phyloP scores from a whole-genome alignment of 768 basidiomycete genomes.

The Lentinula boryana region DNA sequence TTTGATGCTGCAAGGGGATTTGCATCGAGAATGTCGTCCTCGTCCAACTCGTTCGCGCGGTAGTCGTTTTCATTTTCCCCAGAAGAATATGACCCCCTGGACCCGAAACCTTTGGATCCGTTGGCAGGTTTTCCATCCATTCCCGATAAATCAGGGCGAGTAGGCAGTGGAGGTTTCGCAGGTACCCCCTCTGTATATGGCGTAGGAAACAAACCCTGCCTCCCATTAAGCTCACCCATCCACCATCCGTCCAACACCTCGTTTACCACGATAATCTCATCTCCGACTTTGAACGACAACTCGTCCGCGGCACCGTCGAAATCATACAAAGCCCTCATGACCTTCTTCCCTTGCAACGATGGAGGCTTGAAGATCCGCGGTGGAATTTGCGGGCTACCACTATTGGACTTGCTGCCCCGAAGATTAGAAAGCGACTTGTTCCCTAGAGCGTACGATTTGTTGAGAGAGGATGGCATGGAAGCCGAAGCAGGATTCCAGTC shows the following conservation, averaged over 20 bases:
- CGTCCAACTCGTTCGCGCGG: slow-evolving; percentile 31
- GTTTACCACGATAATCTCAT: slow-evolving; percentile 67
- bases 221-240: slow-evolving; percentile 72
- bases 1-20: slow-evolving; percentile 33
- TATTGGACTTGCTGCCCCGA: slow-evolving; percentile 18
- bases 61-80: slow-evolving; percentile 17
- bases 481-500: slow-evolving; percentile 13
- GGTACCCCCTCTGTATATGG: slow-evolving; percentile 58
- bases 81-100: slow-evolving; percentile 18
- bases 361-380: slow-evolving; percentile 44
- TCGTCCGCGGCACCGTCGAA: slow-evolving; percentile 76
- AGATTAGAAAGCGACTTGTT: slow-evolving; percentile 22
- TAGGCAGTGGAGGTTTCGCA: slow-evolving; percentile 23
- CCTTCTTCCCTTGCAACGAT: slow-evolving; percentile 42
- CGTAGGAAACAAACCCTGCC: slow-evolving; percentile 76
- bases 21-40: slow-evolving; percentile 43
- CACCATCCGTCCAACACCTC: slow-evolving; percentile 91
- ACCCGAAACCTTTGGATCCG: slow-evolving; percentile 11
- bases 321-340: slow-evolving; percentile 69
- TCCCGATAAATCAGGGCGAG: slow-evolving; percentile 15
- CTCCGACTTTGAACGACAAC: slow-evolving; percentile 66
- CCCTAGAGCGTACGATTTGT: slow-evolving; percentile 16
- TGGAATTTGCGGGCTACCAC: slow-evolving; percentile 28
- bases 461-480: slow-evolving; percentile 22
- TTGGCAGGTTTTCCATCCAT: slow-evolving; percentile 2